A percentile compares a stretch with the other conserved stretches of the same genome.
phyloP scores from a whole-genome alignment of 1,139 yeast species.

The Hyphopichia burtonii region DNA sequence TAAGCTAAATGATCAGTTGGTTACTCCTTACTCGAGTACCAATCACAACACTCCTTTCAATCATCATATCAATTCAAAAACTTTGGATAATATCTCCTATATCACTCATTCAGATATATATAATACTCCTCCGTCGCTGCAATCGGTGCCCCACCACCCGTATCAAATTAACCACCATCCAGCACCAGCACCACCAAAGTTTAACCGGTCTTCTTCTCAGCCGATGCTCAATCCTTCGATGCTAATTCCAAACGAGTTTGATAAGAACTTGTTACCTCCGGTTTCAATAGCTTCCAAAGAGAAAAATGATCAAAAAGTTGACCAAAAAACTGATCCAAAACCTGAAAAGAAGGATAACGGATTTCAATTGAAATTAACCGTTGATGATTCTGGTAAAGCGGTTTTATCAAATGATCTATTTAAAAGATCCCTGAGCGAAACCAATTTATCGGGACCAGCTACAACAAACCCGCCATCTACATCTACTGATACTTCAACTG shows the following conservation, averaged over 20 bases:
- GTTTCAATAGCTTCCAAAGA: conserved; percentile 16
- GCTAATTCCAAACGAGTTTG: background rate
- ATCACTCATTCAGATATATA: conserved; percentile 20
- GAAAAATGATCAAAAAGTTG: background rate
- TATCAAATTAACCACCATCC: no score
- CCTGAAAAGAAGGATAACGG: conserved; percentile 14
- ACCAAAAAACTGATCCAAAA: background rate
- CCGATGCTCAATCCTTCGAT: background rate
- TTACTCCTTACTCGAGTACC: conserved; percentile 20
- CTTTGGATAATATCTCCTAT: conserved; percentile 37
- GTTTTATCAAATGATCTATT: conserved; percentile 31
- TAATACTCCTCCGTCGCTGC: conserved; percentile 20
- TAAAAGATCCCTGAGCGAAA: background rate
- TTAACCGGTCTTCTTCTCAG: background rate
- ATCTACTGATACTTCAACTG: background rate
- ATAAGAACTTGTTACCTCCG: conserved; percentile 32
- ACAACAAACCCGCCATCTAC: background rate
- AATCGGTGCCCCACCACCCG: no score
- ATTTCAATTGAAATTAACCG: conserved; percentile 35
- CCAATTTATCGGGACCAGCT: background rate
- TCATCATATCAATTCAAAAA: conserved; percentile 27
- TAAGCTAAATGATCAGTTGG: conserved; percentile 13
- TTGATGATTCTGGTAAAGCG: conserved; percentile 49
- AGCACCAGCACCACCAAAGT: background rate
- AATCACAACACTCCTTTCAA: conserved; percentile 16